Conservation (phyloP, 2,329 filamentous ascomycete species). For the Scytalidium sp. region DNA sequence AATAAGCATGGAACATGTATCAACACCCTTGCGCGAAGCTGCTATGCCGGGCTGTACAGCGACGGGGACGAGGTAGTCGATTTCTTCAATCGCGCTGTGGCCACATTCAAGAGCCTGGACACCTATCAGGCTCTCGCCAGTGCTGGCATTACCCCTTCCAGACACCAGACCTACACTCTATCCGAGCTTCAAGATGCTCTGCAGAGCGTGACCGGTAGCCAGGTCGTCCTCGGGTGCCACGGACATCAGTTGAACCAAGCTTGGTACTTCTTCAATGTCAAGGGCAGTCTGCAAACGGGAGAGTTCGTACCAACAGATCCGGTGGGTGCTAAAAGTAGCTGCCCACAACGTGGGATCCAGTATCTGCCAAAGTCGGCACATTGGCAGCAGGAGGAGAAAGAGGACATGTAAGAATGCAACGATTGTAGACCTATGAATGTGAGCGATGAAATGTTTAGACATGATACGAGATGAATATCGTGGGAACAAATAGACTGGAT, state of each 20-base stretch:
- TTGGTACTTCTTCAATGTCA: constrained; percentile 48
- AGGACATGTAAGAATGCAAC: no score
- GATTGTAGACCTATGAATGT: no score
- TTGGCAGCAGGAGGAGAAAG: no score
- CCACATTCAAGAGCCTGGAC: constrained; percentile 51
- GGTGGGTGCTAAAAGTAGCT: constrained; percentile 10
- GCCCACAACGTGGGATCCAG: constrained; percentile 12
- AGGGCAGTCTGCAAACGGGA: constrained; percentile 12
- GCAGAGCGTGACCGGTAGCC: constrained; percentile 37
- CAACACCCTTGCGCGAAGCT: constrained; percentile 62
- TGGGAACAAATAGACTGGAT: no score
- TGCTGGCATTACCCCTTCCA: constrained; percentile 52
- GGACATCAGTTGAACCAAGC: constrained; percentile 44
- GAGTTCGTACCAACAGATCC: constrained; percentile 13
- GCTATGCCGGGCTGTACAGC: constrained; percentile 54
- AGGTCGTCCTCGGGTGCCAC: constrained; percentile 39
- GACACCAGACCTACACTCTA: constrained; percentile 32
- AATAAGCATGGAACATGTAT: constrained; percentile 72
- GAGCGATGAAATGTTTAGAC: no score
- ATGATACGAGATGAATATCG: no score
- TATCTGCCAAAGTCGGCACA: constrained; percentile 3
- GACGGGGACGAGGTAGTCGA: constrained; percentile 63
- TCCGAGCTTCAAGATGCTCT: constrained; percentile 35
- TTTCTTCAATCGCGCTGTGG: constrained; percentile 63
- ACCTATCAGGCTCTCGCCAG: constrained; percentile 46